Base-by-base conservation (phyloP, 805 yeast species). In the Spencermartinsiella europaea region DNA sequence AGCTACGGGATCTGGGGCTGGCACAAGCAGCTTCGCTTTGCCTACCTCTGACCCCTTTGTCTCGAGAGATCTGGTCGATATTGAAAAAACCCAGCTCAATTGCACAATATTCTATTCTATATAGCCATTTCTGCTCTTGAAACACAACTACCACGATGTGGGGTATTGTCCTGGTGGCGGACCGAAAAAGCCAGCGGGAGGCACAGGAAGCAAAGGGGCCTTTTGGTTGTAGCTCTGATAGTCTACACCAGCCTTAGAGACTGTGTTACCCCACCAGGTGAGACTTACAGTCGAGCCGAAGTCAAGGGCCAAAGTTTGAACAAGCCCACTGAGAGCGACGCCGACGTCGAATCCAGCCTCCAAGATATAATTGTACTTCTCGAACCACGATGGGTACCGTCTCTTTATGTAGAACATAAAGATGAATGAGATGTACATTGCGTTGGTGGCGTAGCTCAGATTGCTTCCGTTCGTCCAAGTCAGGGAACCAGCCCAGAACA, bases 251-350 rank as follows among this genome's bases (percentile, higher is more conserved):
- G 42, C 27, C n/a, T 36, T 38, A 10, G 47, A 35, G 4, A 42
- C 51, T 5, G 22, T 27, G 48, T 79, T 80, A 1, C 88, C 88
- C 88, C 88, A 82, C 88, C 88, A 49, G 12, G 14, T 22, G 2
- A 71, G 37, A 19, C 70, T 55, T 2, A 71, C 38, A 2, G 67
- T 65, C 14, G 42, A 22, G 12, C 34, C 42, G 55, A 71, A 77
- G 48, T 65, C 69, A 2, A 71, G 70, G 0, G 71, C 62, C 53
- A 73, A 70, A 54, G 75, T 73, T 17, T 71, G 68, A 38, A 74
- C 39, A 37, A 75, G 56, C 0, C 76, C 76, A 48, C 75, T 67
- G 48, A 73, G 67, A 1, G 77, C 79, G 15, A 72, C 71, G 1
- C 79, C 80, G 2, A 77, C 75, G 4, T 74, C 70, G 15, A 75